A percentile compares a stretch with the other conserved stretches of the same genome.
phyloP scores from a whole-genome alignment of 129 eudicot species.

The Sambucus nigra region DNA sequence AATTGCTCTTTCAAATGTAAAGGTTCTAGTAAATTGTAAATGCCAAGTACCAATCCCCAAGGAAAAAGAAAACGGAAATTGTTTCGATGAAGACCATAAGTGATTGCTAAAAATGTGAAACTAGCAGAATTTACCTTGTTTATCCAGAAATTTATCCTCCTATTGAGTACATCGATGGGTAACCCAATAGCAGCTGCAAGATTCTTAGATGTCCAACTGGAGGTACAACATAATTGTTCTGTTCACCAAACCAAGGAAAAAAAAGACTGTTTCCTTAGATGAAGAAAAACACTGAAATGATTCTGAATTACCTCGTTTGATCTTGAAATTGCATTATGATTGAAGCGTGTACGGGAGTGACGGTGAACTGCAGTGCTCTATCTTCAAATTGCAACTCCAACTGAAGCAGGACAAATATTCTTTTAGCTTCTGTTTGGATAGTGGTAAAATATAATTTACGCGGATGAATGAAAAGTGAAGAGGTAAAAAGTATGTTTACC shows the following conservation, averaged over 20 bases:
- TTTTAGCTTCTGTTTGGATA: too few relatives aligned
- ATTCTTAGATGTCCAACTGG: conserved; percentile 78
- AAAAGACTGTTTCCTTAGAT: not conserved
- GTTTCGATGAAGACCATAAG: not conserved
- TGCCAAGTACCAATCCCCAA: not conserved
- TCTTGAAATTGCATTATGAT: conserved; percentile 88
- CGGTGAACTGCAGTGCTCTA: conserved; percentile 66
- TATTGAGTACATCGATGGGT: conserved; percentile 70
- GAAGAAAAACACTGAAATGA: conserved; percentile 1
- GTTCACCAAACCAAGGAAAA: not conserved
- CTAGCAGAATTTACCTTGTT: conserved; percentile 51
- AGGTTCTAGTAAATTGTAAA: too few relatives aligned
- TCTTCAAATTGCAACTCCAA: conserved; percentile 91
- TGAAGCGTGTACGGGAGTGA: conserved; percentile 84
- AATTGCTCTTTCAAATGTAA: too few relatives aligned
- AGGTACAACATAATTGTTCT: conserved; percentile 9
- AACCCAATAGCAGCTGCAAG: conserved; percentile 89
- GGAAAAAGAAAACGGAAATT: not conserved
- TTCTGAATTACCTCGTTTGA: conserved; percentile 46
- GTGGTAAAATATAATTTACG: too few relatives aligned
- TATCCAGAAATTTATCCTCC: conserved; percentile 81
- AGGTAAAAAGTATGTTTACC: too few relatives aligned
- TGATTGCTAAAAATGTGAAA: not conserved
- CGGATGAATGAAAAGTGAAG: too few relatives aligned
- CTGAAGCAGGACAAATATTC: conserved; percentile 21